Evolutionary conservation across 768 basidiomycete species (phyloP).

Genomic region (Boletus pseudopeckii): DNA sequence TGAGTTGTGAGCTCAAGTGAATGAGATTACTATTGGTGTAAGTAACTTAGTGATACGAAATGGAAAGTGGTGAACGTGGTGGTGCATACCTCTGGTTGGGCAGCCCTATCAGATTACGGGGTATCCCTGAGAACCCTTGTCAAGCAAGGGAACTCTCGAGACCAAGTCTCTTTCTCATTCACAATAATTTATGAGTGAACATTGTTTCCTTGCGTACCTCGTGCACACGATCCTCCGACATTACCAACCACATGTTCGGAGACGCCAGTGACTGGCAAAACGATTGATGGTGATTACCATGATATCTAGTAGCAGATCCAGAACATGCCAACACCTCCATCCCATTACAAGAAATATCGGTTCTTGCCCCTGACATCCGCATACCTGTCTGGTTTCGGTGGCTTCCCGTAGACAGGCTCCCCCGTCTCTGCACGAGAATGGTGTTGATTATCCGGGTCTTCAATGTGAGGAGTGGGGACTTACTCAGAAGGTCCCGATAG

Average conservation of each 20-base stretch:
- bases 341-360: constrained; percentile 24
- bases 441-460: background rate
- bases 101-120: too few species aligned
- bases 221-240: background rate
- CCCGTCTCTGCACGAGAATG: constrained; percentile 12
- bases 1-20: background rate
- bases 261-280: background rate
- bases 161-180: too few species aligned
- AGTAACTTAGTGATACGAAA: too few species aligned
- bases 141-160: too few species aligned
- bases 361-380: constrained; percentile 28
- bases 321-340: background rate
- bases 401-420: constrained; percentile 26
- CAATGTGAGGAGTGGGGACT: constrained; percentile 29
- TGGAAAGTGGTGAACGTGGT: too few species aligned
- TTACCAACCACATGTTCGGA: background rate
- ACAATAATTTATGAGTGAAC: too few species aligned
- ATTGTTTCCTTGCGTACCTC: background rate
- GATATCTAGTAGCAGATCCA: background rate
- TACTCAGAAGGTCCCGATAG: constrained; percentile 64
- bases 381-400: constrained; percentile 31
- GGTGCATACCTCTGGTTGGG: too few species aligned
- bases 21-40: too few species aligned
- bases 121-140: too few species aligned
- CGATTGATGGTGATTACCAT: background rate